Base-by-base conservation (phyloP, 2,329 filamentous ascomycete genomes). In the Didymella lethalis region DNA sequence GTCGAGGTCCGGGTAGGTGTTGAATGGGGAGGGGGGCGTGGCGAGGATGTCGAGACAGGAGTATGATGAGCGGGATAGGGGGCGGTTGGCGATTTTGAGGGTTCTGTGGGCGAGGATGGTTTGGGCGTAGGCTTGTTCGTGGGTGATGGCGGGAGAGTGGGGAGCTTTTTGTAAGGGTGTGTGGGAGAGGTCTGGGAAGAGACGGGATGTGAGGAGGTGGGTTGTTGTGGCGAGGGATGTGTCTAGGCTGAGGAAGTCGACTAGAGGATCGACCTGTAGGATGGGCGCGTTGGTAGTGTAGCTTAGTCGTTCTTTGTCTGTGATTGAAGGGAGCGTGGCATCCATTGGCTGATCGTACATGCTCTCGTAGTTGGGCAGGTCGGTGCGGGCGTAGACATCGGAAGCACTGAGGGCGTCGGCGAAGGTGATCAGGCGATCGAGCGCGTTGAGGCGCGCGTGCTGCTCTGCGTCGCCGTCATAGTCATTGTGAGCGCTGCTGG, bases 331-430 rank as follows among this genome's bases (percentile, higher is more conserved):
- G 25, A 86, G 75, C 0, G 88, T 88, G 4, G 87, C 75, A 68
- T 96, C 91, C 25, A 91, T 14, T 65, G 64, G 65, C 83, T 84
- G 79, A 83, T 76, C 25, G 26, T 63, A 53, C 11, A 62, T 34
- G 14, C 25, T 25, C 7, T 65, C 59, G 43, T 75, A 75, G 3
- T 65, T 75, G 4, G 81, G 82, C 47, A 85, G 81, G 5, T 80
- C 79, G 25, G 80, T 77, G 16, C 77, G 75, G 23, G 85, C 85
- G 68, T 82, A 85, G 2, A 89, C 57, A 74, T 95, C 91, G 20
- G 86, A 84, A 38, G 84, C 83, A 71, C 91, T 93, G 76, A 91
- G 80, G 1, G 82, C 77, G 8, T 88, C 85, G 11, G 82, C 78
- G 61, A 88, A 85, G 1, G 77, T 71, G 18, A 85, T 84, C 48